phyloP scores from a whole-genome alignment of 257 asterid species.

The Echites panduratus region DNA sequence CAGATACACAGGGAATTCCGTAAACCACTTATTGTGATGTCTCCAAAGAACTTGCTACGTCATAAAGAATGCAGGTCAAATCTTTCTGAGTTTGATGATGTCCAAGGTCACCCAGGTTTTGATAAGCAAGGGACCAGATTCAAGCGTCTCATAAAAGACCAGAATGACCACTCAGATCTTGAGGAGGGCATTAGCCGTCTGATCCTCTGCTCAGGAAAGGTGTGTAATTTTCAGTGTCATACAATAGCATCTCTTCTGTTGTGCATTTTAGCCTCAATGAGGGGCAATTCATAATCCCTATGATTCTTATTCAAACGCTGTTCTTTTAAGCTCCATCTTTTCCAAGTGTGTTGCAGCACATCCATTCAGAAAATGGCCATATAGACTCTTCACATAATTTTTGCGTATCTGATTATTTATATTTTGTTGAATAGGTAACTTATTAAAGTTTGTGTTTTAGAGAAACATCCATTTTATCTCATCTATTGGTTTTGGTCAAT shows the following conservation, averaged over 20 bases:
- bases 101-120: conserved; percentile 91
- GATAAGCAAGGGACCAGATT: conserved; percentile 98
- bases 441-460: background rate
- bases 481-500: background rate
- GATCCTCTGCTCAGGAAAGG: conserved; percentile 95
- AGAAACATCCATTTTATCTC: background rate
- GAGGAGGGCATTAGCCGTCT: conserved; percentile 84
- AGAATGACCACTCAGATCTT: conserved; percentile 63
- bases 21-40: conserved; percentile 89
- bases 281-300: background rate
- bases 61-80: conserved; percentile 91
- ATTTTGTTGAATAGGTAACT: background rate
- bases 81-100: conserved; percentile 87
- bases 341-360: background rate
- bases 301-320: background rate
- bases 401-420: background rate
- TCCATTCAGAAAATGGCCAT: background rate
- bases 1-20: conserved; percentile 94
- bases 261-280: background rate
- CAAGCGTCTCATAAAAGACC: conserved; percentile 92
- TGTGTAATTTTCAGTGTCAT: conserved; percentile 21
- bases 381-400: background rate
- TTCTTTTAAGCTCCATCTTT: background rate
- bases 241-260: background rate
- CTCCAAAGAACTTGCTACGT: conserved; percentile 92